Conservation (phyloP, 2,329 filamentous ascomycete genomes). For the Colletotrichum navitas region DNA sequence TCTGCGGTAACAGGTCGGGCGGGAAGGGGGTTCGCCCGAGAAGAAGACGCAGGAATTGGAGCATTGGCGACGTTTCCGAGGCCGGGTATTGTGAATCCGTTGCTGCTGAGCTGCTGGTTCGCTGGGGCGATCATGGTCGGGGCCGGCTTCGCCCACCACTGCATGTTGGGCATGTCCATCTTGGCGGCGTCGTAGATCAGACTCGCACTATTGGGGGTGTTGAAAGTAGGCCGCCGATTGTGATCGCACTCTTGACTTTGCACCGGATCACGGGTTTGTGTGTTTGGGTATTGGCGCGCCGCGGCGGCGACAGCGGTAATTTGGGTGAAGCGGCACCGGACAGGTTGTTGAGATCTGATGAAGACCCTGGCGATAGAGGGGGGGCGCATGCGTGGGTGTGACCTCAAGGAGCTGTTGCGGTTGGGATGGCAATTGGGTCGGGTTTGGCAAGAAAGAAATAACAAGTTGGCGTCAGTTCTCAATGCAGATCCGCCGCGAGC, state of each 20-base stretch:
- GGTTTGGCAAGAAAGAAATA: too few relatives aligned
- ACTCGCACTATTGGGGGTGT: not conserved
- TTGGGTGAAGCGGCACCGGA: not conserved
- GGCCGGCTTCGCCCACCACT: conserved; percentile 39
- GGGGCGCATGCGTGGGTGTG: conserved; percentile 21
- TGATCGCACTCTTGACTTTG: not conserved
- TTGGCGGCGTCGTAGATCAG: not conserved
- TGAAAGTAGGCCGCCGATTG: not conserved
- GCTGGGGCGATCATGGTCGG: conserved; percentile 7
- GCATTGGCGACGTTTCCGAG: conserved; percentile 33
- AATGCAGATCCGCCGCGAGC: not conserved
- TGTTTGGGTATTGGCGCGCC: not conserved
- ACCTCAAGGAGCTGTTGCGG: not conserved
- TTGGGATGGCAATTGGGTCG: not conserved
- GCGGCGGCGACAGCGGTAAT: not conserved
- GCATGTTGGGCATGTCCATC: conserved; percentile 31
- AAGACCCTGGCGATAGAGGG: conserved; percentile 26
- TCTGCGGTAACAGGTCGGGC: not conserved
- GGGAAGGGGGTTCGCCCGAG: not conserved
- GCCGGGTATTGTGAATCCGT: conserved; percentile 37
- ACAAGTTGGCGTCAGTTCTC: not conserved
- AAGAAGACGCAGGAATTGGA: not conserved
- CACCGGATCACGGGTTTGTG: not conserved
- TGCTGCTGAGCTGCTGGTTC: conserved; percentile 18
- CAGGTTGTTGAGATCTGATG: conserved; percentile 21